A percentile compares a stretch with the other conserved stretches of the same genome.
Evolutionary conservation across 2,329 filamentous ascomycete genomes (phyloP).

Genomic region (Phyllosticta citrichinensis): DNA sequence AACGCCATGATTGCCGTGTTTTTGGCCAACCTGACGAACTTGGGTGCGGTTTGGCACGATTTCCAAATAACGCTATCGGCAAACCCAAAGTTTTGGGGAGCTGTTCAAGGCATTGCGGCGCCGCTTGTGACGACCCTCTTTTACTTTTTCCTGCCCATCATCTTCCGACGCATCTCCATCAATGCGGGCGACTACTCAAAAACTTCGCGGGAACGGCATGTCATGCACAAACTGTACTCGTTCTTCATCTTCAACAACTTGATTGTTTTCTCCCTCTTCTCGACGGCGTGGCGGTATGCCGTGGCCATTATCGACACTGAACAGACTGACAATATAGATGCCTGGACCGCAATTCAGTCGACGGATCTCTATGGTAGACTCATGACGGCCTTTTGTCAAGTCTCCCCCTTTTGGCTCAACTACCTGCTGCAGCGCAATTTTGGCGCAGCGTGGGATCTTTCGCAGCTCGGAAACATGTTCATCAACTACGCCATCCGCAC

Average conservation of each 20-base stretch:
- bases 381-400: constrained; percentile 65
- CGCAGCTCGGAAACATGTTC: constrained; percentile 74
- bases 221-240: constrained; percentile 78
- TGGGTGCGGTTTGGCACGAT: constrained; percentile 67
- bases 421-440: constrained; percentile 89
- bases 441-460: constrained; percentile 86
- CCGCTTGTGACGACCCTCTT: constrained; percentile 80
- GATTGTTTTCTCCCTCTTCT: constrained; percentile 87
- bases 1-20: constrained; percentile 95
- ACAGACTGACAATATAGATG: constrained; percentile 36
- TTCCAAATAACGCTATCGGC: constrained; percentile 57
- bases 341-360: constrained; percentile 55
- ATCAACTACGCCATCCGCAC: constrained; percentile 77
- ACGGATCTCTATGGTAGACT: constrained; percentile 53
- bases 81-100: constrained; percentile 64
- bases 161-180: constrained; percentile 80
- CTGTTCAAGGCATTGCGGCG: constrained; percentile 84
- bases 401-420: constrained; percentile 88
- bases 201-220: constrained; percentile 82
- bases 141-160: constrained; percentile 78
- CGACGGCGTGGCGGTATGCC: constrained; percentile 67
- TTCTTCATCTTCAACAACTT: constrained; percentile 99
- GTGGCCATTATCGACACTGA: constrained; percentile 52
- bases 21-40: constrained; percentile 71
- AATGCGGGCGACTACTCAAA: constrained; percentile 83